phyloP scores from a whole-genome alignment of 345 rosid species.

The Brassica juncea region DNA sequence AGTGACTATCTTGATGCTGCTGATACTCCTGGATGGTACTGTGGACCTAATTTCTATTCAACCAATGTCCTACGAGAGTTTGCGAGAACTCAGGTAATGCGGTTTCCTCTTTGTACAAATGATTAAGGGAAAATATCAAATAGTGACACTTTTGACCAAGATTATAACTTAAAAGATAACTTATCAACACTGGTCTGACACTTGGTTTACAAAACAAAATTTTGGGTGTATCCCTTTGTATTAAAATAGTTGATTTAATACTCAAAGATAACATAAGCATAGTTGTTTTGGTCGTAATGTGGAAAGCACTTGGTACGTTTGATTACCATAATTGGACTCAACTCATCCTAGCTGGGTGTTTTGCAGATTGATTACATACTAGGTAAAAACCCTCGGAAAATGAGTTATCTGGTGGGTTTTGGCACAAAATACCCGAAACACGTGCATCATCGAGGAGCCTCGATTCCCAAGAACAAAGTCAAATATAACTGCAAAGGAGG shows the following conservation, averaged over 20 bases:
- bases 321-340: neutral
- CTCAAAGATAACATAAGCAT: neutral
- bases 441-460: slow-evolving; percentile 93
- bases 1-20: slow-evolving; percentile 97
- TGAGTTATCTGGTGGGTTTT: slow-evolving; percentile 92
- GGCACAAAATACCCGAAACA: slow-evolving; percentile 75
- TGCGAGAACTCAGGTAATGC: slow-evolving; percentile 76
- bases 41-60: slow-evolving; percentile 88
- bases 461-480: slow-evolving; percentile 82
- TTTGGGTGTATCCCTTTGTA: neutral
- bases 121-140: neutral
- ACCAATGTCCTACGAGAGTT: slow-evolving; percentile 70
- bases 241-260: neutral
- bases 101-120: neutral
- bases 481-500: slow-evolving; percentile 92
- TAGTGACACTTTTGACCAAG: neutral
- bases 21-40: slow-evolving; percentile 96
- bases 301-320: neutral
- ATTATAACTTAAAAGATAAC: neutral
- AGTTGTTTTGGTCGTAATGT: neutral
- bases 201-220: neutral
- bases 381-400: slow-evolving; percentile 89
- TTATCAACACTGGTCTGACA: neutral
- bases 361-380: slow-evolving; percentile 83
- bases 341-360: neutral